Evolutionary conservation across 2,329 filamentous ascomycete genomes (phyloP).

Genomic region (Pleoardoris graminearum): DNA sequence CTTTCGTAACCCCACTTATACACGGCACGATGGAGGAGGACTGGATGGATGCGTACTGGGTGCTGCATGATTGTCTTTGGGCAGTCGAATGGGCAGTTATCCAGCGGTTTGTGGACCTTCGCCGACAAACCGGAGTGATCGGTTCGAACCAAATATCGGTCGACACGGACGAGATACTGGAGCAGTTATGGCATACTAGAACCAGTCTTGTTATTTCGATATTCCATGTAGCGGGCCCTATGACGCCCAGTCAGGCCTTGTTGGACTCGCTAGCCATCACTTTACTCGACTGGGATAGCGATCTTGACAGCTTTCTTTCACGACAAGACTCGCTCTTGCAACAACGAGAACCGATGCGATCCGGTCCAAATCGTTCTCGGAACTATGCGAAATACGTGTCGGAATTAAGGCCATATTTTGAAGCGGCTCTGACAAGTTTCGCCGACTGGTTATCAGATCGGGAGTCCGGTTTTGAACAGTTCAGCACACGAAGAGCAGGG

Average conservation of each 20-base stretch:
- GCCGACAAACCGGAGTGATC: slow-evolving; percentile 19
- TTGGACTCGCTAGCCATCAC: slow-evolving; percentile 27
- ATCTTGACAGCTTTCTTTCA: slow-evolving; percentile 24
- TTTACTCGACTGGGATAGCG: slow-evolving; percentile 28
- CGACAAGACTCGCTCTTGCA: slow-evolving; percentile 25
- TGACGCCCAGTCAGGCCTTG: slow-evolving; percentile 22
- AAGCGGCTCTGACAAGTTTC: slow-evolving; percentile 18
- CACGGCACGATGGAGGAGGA: slow-evolving; percentile 32
- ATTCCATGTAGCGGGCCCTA: slow-evolving; percentile 27
- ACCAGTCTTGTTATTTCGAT: slow-evolving; percentile 29
- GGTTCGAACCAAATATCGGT: slow-evolving; percentile 9
- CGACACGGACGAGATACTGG: slow-evolving; percentile 28
- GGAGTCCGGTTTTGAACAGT: slow-evolving; percentile 17
- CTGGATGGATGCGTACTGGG: slow-evolving; percentile 39
- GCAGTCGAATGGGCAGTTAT: slow-evolving; percentile 40
- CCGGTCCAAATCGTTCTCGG: slow-evolving; percentile 12
- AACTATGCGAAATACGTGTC: slow-evolving; percentile 22
- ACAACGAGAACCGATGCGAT: slow-evolving; percentile 12
- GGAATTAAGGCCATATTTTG: slow-evolving; percentile 21
- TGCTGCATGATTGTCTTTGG: slow-evolving; percentile 41
- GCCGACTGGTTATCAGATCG: slow-evolving; percentile 20
- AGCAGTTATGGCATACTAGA: slow-evolving; percentile 25
- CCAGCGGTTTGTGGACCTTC: slow-evolving; percentile 42
- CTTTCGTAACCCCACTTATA: slow-evolving; percentile 26
- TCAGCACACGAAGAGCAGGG: slow-evolving; percentile 12